phyloP scores from a whole-genome alignment of 2,329 filamentous ascomycete genomes.

The Waltergamsia citrina region DNA sequence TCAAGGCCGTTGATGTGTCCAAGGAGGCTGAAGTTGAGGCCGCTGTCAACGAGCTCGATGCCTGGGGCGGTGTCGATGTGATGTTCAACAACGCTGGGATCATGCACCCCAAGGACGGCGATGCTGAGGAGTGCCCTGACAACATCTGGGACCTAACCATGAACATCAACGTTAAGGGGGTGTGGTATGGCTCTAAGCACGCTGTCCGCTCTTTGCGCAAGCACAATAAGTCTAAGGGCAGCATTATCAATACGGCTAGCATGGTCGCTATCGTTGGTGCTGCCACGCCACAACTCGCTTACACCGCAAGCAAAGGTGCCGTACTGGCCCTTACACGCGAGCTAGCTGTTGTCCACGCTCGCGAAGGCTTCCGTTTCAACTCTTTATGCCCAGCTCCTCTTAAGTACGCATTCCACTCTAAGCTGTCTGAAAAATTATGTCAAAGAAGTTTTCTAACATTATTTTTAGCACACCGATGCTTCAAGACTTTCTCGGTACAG shows the following conservation, averaged over 20 bases:
- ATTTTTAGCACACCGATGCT: constrained; percentile 82
- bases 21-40: constrained; percentile 72
- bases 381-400: constrained; percentile 81
- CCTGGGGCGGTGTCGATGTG: constrained; percentile 81
- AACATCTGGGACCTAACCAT: constrained; percentile 92
- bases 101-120: constrained; percentile 78
- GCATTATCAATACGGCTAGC: constrained; percentile 87
- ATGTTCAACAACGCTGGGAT: constrained; percentile 98
- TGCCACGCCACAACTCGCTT: constrained; percentile 82
- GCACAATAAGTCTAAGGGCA: constrained; percentile 68
- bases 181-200: constrained; percentile 95
- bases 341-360: constrained; percentile 82
- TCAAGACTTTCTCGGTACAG: constrained; percentile 89
- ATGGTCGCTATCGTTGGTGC: constrained; percentile 82
- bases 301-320: constrained; percentile 89
- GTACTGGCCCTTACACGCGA: constrained; percentile 86
- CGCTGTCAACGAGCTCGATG: constrained; percentile 64
- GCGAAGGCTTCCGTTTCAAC: constrained; percentile 86
- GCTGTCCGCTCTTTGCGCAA: constrained; percentile 73
- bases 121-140: constrained; percentile 77
- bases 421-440: too few species aligned
- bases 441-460: too few species aligned
- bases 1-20: constrained; percentile 62
- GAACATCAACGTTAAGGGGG: constrained; percentile 92
- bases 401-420: too few species aligned